Conservation (phyloP, 805 yeast species). For the Tetrapisispora arboricola region DNA sequence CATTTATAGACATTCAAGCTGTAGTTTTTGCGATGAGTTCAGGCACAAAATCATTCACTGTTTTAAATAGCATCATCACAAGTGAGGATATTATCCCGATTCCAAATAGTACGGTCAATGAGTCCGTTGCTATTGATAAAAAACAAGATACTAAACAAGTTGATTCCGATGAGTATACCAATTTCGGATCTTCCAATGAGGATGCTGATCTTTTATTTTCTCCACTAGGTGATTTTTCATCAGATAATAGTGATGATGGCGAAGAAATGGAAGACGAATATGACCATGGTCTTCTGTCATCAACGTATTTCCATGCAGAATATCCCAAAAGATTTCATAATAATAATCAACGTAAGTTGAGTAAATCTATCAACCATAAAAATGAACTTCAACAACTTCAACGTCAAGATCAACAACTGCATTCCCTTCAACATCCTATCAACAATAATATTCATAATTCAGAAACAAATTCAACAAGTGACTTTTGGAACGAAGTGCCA, state of each 20-base stretch:
- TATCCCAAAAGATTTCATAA: slow-evolving; percentile 17
- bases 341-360: not conserved
- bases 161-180: not conserved
- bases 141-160: not conserved
- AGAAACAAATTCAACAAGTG: slow-evolving; percentile 11
- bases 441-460: not conserved
- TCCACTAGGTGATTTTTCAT: slow-evolving; percentile 10
- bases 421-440: no score
- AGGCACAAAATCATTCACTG: slow-evolving; percentile 10
- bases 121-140: slow-evolving; percentile 2
- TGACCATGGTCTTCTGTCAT: slow-evolving; percentile 10
- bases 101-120: slow-evolving; percentile 1
- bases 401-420: not conserved
- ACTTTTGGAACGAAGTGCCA: slow-evolving; percentile 28
- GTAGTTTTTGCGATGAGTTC: not conserved
- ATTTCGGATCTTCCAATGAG: slow-evolving; percentile 4
- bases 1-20: no score
- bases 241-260: slow-evolving; percentile 8
- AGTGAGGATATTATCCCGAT: slow-evolving; percentile 21
- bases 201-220: slow-evolving; percentile 22
- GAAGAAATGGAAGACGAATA: slow-evolving; percentile 15
- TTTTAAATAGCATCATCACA: slow-evolving; percentile 18
- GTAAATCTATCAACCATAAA: not conserved
- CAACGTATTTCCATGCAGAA: slow-evolving; percentile 10
- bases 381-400: not conserved